These are phyloP conservation scores for Tilletia caries DNA, from an alignment of 1,284 basidiomycete species.

Conservation along the genomic window DNA sequence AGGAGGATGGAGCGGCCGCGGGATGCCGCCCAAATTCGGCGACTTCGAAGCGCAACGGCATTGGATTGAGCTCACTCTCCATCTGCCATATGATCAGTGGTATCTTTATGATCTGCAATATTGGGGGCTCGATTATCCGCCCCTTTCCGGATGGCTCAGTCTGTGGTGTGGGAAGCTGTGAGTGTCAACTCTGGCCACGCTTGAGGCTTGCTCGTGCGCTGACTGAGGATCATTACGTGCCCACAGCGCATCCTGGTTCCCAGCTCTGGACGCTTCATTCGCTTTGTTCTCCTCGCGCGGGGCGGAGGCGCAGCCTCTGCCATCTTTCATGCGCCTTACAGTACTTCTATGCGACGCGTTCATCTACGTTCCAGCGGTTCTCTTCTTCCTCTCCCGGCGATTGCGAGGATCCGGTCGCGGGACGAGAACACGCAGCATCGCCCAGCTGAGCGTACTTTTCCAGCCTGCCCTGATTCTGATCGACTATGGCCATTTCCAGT, in stretches of 20 bases:
- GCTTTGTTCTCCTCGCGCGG: conserved; percentile 72
- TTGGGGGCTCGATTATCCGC: conserved; percentile 80
- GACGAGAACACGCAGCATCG: conserved; percentile 40
- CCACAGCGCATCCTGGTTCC: conserved; percentile 23
- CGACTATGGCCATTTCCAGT: conserved; percentile 87
- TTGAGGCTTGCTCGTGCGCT: background rate
- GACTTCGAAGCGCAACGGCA: conserved; percentile 91
- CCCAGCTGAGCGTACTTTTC: conserved; percentile 63
- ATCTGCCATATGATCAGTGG: conserved; percentile 72
- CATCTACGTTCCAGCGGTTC: conserved; percentile 69
- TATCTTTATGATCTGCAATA: conserved; percentile 81
- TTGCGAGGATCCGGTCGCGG: conserved; percentile 36
- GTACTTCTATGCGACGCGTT: conserved; percentile 70
- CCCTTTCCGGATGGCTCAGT: conserved; percentile 69
- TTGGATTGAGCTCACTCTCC: conserved; percentile 84
- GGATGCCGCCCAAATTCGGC: conserved; percentile 75
- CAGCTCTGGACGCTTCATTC: conserved; percentile 55
- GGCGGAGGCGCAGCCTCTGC: conserved; percentile 64
- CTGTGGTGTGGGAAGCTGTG: conserved; percentile 22
- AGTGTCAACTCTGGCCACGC: background rate
- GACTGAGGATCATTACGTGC: background rate
- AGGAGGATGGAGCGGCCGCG: conserved; percentile 74
- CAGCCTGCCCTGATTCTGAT: conserved; percentile 80
- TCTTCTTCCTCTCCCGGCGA: conserved; percentile 37
- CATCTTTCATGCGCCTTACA: conserved; percentile 74